Base-by-base conservation (phyloP, 2,329 filamentous ascomycete species). In the Epichloe gansuensis region DNA sequence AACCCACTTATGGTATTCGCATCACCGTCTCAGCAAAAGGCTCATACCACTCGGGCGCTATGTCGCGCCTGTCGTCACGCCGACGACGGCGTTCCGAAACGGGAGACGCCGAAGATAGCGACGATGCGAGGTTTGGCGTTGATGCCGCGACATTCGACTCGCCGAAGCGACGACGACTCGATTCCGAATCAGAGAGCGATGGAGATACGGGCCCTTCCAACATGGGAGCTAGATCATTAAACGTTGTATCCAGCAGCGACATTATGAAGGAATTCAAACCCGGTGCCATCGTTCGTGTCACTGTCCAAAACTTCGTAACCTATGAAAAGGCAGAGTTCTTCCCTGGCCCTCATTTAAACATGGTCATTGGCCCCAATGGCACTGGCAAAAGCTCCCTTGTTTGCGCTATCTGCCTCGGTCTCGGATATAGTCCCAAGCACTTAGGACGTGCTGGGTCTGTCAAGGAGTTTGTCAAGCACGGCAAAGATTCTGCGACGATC, bases 281-380 rank as follows among this genome's bases (percentile, higher is more conserved):
- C 3, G 93, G 93, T 11, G 85, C 93, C 9, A 94, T 98, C 59
- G 83, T 96, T 48, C 82, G 91, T 38, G 89, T 98, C 47, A 85
- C 82, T 59, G 77, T 97, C 45, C 80, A 78, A 48, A 88, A 97
- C 68, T 98, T 98, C 61, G 89, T 98, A 52, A 98, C 93, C 0
- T 98, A 98, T 69, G 90, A 88, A 48, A 82, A 85, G 51, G 91
- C 90, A 52, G 91, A 95, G 58, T 96, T 97, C 67, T 81, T 85
- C 54, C 89, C 90, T 12, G 93, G 93, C 0, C 91, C 93, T 1
- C 91, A 88, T 65, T 69, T 98, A 63, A 98, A 98, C 66, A 97
- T 98, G 91, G 85, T 98, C 51, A 95, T 98, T 60, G 93, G 93
- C 0, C 93, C 93, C n/a, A 98, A 98, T 63, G 93, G 93, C 37